phyloP scores from a whole-genome alignment of 2,329 filamentous ascomycete species.

The Metarhizium guizhouense region DNA sequence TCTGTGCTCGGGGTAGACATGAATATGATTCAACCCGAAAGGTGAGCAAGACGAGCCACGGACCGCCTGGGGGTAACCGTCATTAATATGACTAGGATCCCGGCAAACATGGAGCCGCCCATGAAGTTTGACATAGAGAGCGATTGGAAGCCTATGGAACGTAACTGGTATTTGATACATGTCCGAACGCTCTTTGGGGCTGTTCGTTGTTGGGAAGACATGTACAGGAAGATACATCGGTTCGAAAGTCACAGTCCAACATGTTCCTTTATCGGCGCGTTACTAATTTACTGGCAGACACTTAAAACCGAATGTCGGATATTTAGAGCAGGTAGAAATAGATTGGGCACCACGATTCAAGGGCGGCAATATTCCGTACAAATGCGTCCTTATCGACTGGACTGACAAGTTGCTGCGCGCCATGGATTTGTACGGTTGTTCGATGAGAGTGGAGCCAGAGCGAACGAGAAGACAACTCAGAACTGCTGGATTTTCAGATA shows the following conservation, averaged over 20 bases:
- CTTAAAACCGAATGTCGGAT: conserved; percentile 61
- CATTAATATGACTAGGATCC: conserved; percentile 42
- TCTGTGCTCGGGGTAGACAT: conserved; percentile 17
- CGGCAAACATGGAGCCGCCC: conserved; percentile 35
- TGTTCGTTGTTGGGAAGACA: conserved; percentile 59
- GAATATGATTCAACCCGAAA: conserved; percentile 16
- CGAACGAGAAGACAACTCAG: conserved; percentile 36
- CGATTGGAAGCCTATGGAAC: too few relatives aligned
- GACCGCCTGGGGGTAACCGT: background rate
- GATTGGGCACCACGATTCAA: conserved; percentile 56
- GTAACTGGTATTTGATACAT: too few relatives aligned
- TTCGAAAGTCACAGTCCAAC: conserved; percentile 26
- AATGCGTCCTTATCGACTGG: conserved; percentile 45
- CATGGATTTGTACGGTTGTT: background rate
- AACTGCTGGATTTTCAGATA: conserved; percentile 64
- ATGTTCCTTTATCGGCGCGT: background rate
- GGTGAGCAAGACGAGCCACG: conserved; percentile 9
- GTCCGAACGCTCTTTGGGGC: too few relatives aligned
- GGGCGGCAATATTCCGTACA: conserved; percentile 47
- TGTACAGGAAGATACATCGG: conserved; percentile 60
- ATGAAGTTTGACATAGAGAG: conserved; percentile 59
- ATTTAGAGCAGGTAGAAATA: conserved; percentile 76
- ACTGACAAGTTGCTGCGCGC: background rate
- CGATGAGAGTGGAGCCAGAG: background rate
- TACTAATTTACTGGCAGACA: conserved; percentile 40